Conservation (phyloP, 2,329 filamentous ascomycete species). For the Hypoxylon sp. region DNA sequence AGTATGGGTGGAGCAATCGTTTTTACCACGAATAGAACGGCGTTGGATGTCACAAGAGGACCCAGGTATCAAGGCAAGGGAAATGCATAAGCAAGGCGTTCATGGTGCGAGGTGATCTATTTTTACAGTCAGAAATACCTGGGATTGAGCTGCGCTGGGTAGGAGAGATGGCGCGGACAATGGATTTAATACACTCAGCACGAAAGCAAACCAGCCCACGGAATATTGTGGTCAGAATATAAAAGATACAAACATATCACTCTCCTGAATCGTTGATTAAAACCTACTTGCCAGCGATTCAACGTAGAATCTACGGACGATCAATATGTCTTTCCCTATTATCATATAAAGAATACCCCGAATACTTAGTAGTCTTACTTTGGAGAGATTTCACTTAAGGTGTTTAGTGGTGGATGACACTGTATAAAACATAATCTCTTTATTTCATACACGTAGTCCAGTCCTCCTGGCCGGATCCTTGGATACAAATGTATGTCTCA, state of each 20-base stretch:
- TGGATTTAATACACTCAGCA: conserved; percentile 1
- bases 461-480: neutral
- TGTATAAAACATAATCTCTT: conserved; percentile 8
- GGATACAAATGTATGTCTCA: conserved; percentile 19
- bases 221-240: conserved; percentile 12
- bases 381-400: neutral
- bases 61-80: conserved; percentile 25
- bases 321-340: neutral
- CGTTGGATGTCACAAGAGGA: conserved; percentile 29
- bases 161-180: neutral
- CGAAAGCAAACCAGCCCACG: neutral
- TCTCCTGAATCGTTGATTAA: neutral
- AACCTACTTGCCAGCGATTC: neutral
- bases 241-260: conserved; percentile 10
- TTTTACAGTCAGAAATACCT: conserved; percentile 22
- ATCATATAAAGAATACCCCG: neutral
- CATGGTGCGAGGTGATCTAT: conserved; percentile 18
- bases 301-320: neutral
- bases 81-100: conserved; percentile 41
- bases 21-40: conserved; percentile 32
- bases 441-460: neutral
- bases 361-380: conserved; percentile 3
- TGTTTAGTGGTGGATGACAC: conserved; percentile 1
- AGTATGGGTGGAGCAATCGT: conserved; percentile 5
- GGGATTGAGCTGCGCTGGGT: conserved; percentile 21